Conservation (phyloP, 257 asterid species). For the Petrea volubilis region DNA sequence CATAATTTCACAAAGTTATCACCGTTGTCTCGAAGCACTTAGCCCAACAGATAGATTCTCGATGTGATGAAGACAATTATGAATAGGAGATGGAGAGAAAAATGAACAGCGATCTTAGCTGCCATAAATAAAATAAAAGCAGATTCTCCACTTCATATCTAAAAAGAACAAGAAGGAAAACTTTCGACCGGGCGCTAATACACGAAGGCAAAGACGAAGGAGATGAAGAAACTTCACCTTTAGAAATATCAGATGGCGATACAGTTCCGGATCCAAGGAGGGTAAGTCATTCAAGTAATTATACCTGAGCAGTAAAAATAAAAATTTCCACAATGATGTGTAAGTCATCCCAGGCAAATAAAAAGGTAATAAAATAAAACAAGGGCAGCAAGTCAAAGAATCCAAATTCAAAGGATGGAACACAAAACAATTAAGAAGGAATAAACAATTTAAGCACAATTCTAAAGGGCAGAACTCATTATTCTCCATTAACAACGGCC, state of each 20-base stretch:
- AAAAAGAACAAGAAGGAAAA: background rate
- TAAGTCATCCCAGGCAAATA: background rate
- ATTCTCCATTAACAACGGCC: constrained; percentile 7
- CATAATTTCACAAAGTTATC: constrained; percentile 5
- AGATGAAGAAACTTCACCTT: constrained; percentile 56
- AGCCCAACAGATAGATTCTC: no score
- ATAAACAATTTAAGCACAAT: background rate
- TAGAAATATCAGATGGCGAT: constrained; percentile 87
- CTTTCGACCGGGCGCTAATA: background rate
- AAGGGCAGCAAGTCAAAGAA: background rate
- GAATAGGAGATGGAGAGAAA: background rate
- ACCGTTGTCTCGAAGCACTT: constrained; percentile 1
- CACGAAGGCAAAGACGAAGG: constrained; percentile 9
- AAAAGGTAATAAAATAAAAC: background rate
- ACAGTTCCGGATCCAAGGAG: constrained; percentile 94
- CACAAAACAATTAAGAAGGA: background rate
- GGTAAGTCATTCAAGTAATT: constrained; percentile 97
- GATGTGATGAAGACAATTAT: constrained; percentile 6
- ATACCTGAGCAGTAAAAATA: constrained; percentile 55
- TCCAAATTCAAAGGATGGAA: background rate
- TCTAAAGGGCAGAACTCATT: background rate
- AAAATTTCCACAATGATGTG: constrained; percentile 14
- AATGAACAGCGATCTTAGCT: background rate
- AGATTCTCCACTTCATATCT: background rate
- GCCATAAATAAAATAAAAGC: background rate